Evolutionary conservation across 208 protist species (phyloP), one percentile per base, ranked within the genome.

Genomic region (Crithidia sp.): DNA sequence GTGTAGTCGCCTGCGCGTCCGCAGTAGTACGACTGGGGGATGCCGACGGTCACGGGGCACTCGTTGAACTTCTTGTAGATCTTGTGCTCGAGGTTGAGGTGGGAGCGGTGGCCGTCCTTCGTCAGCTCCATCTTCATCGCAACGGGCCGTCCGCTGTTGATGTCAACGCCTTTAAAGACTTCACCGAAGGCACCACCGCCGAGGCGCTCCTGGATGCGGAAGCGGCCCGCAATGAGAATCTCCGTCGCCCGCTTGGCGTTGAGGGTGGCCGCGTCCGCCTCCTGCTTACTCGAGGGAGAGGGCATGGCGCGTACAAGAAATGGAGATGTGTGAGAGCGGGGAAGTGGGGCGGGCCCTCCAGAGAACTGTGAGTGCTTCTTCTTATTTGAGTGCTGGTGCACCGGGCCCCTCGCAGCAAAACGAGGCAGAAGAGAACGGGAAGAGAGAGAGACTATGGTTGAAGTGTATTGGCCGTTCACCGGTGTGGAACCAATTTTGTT

Each of bases 131-230:
- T 77, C 79, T 97, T 98, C 50, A 97, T 79, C 6, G 92, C 95
- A 16, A 98, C 86, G 16, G 60, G 75, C 14, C 76, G 71, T 61
- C 77, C 81, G 59, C 56, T 92, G 56, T 82, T 69, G 37, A 96
- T 55, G 55, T 96, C 85, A 16, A 65, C 54, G 49, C 95, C 95
- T 47, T 82, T 82, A 81, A 98, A 99, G 19, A 99, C 98, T 55
- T 99, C 98, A 40, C 98, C 99, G 88, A 99, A 99, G 41, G 97
- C 97, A 12, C 99, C 99, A 40, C 83, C 81, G 37, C 99, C 99
- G 57, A 99, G 97, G 76, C 98, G 97, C 19, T 95, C 77, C 36
- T 91, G 89, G 28, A 99, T 77, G 37, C 90, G 75, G 74, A 94
- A 99, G 43, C 98, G 98, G 36, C 88, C 83, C 9, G 89, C 98